phyloP scores from a whole-genome alignment of 129 eudicot species.

The Gnaphalium uliginosum region DNA sequence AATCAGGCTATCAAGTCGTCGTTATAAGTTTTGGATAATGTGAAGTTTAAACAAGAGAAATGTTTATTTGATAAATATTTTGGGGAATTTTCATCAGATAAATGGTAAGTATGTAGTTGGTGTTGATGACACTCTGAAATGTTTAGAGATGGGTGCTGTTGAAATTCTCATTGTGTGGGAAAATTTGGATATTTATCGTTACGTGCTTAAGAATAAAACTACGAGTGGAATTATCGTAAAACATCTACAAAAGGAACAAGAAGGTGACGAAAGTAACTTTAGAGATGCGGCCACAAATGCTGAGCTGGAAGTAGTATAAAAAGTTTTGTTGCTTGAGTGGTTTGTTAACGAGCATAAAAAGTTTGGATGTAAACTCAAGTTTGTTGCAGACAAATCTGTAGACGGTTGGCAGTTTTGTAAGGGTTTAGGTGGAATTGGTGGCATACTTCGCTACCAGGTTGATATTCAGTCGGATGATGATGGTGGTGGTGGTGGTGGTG shows the following conservation, averaged over 20 bases:
- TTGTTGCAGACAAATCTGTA: constrained; percentile 37
- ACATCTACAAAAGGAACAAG: constrained; percentile 35
- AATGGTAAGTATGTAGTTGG: constrained; percentile 39
- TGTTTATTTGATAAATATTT: constrained; percentile 39
- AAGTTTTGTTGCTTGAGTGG: constrained; percentile 37
- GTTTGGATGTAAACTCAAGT: constrained; percentile 39
- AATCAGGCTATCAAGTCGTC: constrained; percentile 41
- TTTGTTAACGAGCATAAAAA: constrained; percentile 41
- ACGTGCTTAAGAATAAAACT: constrained; percentile 27
- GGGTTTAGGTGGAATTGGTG: constrained; percentile 49
- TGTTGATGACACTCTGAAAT: constrained; percentile 36
- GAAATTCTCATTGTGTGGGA: constrained; percentile 42
- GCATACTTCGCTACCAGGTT: constrained; percentile 41
- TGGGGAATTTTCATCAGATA: constrained; percentile 39
- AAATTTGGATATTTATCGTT: constrained; percentile 34
- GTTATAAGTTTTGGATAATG: constrained; percentile 36
- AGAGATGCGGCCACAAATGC: constrained; percentile 39
- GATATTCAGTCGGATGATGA: constrained; percentile 42
- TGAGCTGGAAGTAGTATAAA: constrained; percentile 42
- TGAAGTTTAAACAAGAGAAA: constrained; percentile 40
- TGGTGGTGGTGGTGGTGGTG: not conserved
- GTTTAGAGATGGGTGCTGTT: constrained; percentile 41
- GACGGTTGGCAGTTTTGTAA: constrained; percentile 43
- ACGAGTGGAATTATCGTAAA: constrained; percentile 33
- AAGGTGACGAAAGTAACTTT: constrained; percentile 41